phyloP scores from a whole-genome alignment of 805 yeast species.

The Jamesozyma rosinii region DNA sequence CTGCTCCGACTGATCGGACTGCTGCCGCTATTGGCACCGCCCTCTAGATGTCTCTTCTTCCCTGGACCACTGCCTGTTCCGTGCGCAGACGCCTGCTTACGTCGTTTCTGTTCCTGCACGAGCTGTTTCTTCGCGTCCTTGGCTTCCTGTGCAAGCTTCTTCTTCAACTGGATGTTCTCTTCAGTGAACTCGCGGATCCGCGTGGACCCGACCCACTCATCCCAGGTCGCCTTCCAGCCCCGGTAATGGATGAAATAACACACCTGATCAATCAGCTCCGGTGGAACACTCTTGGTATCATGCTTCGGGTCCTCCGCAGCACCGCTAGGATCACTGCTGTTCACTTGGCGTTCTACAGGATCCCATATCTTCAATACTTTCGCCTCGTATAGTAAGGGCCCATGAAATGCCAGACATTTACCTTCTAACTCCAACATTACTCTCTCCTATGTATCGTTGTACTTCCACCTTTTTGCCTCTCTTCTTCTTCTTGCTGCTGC shows the following conservation, averaged over 20 bases:
- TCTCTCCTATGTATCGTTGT: not conserved
- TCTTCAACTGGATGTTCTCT: slow-evolving; percentile 57
- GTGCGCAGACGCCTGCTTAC: not conserved
- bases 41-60: not conserved
- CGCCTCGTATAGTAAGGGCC: slow-evolving; percentile 85
- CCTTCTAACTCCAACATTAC: slow-evolving; percentile 24
- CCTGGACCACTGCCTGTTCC: not conserved
- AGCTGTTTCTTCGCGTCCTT: slow-evolving; percentile 18
- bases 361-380: slow-evolving; percentile 50
- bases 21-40: not conserved
- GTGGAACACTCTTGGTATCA: slow-evolving; percentile 27
- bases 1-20: not conserved
- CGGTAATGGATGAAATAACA: slow-evolving; percentile 76
- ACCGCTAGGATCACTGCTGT: not conserved
- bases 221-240: slow-evolving; percentile 96
- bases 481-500: too few relatives aligned
- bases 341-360: not conserved
- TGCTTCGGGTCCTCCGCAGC: slow-evolving; percentile 8
- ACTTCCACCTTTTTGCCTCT: too few relatives aligned
- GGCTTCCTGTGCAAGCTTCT: slow-evolving; percentile 47
- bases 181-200: slow-evolving; percentile 61
- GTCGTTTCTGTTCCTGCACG: not conserved
- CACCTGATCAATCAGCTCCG: slow-evolving; percentile 28
- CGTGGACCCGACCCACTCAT: slow-evolving; percentile 79
- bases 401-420: slow-evolving; percentile 74